A percentile compares a stretch with the other conserved stretches of the same genome.
phyloP scores from a whole-genome alignment of 208 protist species.

The Leishmania arabica region DNA sequence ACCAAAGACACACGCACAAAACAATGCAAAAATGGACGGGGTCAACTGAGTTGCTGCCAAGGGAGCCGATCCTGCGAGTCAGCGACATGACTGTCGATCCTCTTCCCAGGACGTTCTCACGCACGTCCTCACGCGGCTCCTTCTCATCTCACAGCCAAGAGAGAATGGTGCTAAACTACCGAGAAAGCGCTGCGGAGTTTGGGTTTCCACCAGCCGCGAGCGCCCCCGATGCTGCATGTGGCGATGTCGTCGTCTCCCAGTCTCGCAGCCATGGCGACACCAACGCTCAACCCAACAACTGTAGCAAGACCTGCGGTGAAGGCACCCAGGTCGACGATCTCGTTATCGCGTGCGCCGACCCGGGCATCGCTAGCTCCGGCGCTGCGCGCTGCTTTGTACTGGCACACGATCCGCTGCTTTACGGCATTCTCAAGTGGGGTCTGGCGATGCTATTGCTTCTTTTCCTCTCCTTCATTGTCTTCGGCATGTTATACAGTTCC shows the following conservation, averaged over 20 bases:
- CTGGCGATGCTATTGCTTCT: slow-evolving; percentile 18
- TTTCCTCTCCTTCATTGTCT: slow-evolving; percentile 27
- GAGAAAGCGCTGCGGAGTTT: not conserved
- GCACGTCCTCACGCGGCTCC: not conserved
- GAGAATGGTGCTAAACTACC: not conserved
- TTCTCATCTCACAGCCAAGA: not conserved
- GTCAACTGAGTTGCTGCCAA: not conserved
- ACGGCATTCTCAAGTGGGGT: slow-evolving; percentile 26
- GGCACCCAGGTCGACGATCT: not conserved
- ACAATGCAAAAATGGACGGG: not conserved
- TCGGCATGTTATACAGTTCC: slow-evolving; percentile 22
- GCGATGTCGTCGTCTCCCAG: not conserved
- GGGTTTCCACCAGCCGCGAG: not conserved
- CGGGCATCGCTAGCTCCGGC: not conserved
- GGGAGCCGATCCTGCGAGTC: not conserved
- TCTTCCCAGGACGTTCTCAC: not conserved
- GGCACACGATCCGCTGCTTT: slow-evolving; percentile 28
- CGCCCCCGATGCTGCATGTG: not conserved
- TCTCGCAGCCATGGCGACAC: slow-evolving; percentile 6
- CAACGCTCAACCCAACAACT: not conserved
- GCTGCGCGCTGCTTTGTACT: slow-evolving; percentile 20
- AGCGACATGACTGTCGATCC: not conserved
- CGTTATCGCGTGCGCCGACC: not conserved
- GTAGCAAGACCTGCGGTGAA: not conserved
- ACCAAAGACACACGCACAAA: not conserved